These are phyloP conservation scores for Dothistroma pini DNA, from an alignment of 2,329 filamentous ascomycete genomes.

Conservation along the genomic window DNA sequence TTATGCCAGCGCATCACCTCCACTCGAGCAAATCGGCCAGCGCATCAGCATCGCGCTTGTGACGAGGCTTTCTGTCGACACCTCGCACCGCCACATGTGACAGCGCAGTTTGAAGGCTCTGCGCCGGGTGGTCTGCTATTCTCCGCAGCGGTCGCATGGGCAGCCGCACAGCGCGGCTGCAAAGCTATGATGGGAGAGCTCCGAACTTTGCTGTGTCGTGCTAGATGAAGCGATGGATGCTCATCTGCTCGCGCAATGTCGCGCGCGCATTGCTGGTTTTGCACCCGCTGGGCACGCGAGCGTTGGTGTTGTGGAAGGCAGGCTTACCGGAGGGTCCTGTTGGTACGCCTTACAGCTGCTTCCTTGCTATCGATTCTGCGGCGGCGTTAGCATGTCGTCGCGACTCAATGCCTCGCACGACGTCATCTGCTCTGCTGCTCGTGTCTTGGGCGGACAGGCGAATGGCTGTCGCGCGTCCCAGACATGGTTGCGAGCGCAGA, in stretches of 20 bases:
- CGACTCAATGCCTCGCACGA: slow-evolving; percentile 10
- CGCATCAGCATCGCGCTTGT: slow-evolving; percentile 24
- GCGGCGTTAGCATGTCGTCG: slow-evolving; percentile 13
- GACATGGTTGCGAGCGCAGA: slow-evolving; percentile 3
- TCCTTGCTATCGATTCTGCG: slow-evolving; percentile 5
- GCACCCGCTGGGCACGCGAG: neutral
- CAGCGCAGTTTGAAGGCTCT: slow-evolving; percentile 9
- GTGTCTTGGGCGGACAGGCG: neutral
- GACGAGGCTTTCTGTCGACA: slow-evolving; percentile 13
- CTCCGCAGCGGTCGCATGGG: slow-evolving; percentile 9
- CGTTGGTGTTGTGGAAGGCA: neutral
- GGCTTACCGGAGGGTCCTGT: neutral
- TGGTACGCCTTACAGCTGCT: neutral
- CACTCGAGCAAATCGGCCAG: slow-evolving; percentile 22
- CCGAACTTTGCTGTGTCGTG: neutral
- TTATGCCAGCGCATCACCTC: slow-evolving; percentile 28
- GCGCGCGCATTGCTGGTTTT: neutral
- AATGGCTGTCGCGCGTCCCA: slow-evolving; percentile 6
- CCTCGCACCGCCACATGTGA: slow-evolving; percentile 25
- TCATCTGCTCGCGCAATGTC: neutral
- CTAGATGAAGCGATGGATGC: neutral
- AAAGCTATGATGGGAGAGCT: neutral
- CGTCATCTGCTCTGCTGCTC: slow-evolving; percentile 4
- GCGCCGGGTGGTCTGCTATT: slow-evolving; percentile 3
- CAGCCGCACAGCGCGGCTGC: slow-evolving; percentile 3